These are phyloP conservation scores for Hypoxylon intermedium DNA, from an alignment of 495 filamentous ascomycete genomes.

Conservation along the genomic window DNA sequence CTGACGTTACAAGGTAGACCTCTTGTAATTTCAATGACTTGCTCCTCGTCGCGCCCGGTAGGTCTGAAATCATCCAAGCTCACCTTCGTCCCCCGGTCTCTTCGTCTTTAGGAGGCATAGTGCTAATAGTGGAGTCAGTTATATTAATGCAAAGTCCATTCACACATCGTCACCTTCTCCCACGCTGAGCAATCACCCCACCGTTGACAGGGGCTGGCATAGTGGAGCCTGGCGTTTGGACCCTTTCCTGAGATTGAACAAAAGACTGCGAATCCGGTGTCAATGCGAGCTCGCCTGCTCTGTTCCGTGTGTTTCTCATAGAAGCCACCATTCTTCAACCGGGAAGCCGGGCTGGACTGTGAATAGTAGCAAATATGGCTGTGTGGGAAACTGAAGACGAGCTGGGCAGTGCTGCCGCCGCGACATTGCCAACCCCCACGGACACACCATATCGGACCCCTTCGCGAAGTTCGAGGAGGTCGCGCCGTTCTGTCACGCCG, in stretches of 20 bases:
- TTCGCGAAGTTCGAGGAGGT: constrained; percentile 59
- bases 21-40: constrained; percentile 36
- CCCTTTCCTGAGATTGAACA: constrained; percentile 39
- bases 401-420: constrained; percentile 54
- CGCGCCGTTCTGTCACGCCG: constrained; percentile 65
- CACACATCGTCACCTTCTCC: constrained; percentile 32
- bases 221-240: constrained; percentile 38
- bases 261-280: constrained; percentile 28
- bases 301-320: constrained; percentile 17
- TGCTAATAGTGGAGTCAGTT: constrained; percentile 40
- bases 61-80: constrained; percentile 29
- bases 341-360: constrained; percentile 30
- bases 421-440: constrained; percentile 68
- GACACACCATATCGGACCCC: constrained; percentile 71
- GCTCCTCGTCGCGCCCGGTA: constrained; percentile 20
- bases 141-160: constrained; percentile 38
- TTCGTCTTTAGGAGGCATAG: constrained; percentile 26
- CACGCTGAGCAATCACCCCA: constrained; percentile 32
- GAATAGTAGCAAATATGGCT: constrained; percentile 46
- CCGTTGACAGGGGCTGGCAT: constrained; percentile 28
- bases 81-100: constrained; percentile 24
- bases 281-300: constrained; percentile 25
- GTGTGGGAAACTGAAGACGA: constrained; percentile 65
- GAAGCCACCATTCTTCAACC: constrained; percentile 25
- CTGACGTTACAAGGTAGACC: constrained; percentile 24